These are phyloP conservation scores for Kazachstania sp. DNA, from an alignment of 1,139 yeast genomes.

Conservation along the genomic window DNA sequence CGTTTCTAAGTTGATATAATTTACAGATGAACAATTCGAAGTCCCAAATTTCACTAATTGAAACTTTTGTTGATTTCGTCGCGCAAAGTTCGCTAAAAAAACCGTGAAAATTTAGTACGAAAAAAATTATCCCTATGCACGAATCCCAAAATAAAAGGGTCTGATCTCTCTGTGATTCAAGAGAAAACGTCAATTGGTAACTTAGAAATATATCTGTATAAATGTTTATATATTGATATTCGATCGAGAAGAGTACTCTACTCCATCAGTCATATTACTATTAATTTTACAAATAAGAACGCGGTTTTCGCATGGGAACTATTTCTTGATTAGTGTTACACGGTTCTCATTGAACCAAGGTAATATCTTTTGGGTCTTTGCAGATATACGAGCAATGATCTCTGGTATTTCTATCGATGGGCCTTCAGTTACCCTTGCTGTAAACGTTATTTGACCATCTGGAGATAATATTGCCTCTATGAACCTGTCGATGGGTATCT, in stretches of 20 bases:
- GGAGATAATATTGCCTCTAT: not conserved
- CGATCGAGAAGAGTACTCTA: no score
- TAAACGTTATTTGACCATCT: not conserved
- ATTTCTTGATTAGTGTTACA: not conserved
- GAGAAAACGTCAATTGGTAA: not conserved
- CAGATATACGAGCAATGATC: slow-evolving; percentile 1
- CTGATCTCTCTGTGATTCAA: not conserved
- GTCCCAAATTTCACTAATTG: not conserved
- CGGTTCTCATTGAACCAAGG: slow-evolving; percentile 9
- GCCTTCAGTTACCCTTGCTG: slow-evolving; percentile 3
- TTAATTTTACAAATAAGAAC: no score
- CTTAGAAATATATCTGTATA: not conserved
- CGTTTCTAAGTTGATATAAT: no score
- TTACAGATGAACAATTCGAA: not conserved
- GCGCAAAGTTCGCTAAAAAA: slow-evolving; percentile 1
- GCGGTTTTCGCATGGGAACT: not conserved
- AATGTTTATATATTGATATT: not conserved
- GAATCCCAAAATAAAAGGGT: not conserved
- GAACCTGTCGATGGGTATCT: not conserved
- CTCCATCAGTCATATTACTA: no score
- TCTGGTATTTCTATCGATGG: not conserved
- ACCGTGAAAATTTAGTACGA: not conserved
- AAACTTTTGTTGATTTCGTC: not conserved
- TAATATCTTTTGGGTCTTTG: slow-evolving; percentile 4
- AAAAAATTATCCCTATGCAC: not conserved